Conservation (phyloP, 768 basidiomycete genomes). For the Auriculariales sp. region DNA sequence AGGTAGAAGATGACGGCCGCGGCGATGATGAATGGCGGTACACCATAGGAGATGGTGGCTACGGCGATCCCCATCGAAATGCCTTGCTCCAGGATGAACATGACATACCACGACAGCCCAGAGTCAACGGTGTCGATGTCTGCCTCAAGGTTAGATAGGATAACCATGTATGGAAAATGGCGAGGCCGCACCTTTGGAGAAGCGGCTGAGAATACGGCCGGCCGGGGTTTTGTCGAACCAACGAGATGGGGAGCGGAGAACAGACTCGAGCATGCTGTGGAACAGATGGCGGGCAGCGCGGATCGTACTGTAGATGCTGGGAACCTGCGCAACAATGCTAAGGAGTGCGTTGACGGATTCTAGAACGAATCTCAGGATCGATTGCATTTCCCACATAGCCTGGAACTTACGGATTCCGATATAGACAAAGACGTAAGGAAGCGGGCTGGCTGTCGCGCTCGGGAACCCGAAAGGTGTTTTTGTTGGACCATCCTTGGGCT, state of each 20-base stretch:
- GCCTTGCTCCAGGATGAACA: slow-evolving; percentile 18
- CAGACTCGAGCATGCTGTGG: slow-evolving; percentile 8
- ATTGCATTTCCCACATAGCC: not conserved
- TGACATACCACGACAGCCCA: slow-evolving; percentile 11
- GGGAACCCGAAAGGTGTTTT: not conserved
- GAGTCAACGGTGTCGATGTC: slow-evolving; percentile 17
- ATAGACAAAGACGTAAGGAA: not conserved
- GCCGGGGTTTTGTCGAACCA: slow-evolving; percentile 19
- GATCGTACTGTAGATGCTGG: slow-evolving; percentile 6
- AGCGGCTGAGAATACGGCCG: not conserved
- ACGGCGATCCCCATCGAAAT: slow-evolving; percentile 4
- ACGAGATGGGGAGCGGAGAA: slow-evolving; percentile 12
- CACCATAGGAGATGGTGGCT: slow-evolving; percentile 9
- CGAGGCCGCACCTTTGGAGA: slow-evolving; percentile 4
- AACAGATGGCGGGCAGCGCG: slow-evolving; percentile 12
- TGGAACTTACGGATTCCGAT: not conserved
- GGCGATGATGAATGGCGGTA: slow-evolving; percentile 5
- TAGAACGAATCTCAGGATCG: not conserved
- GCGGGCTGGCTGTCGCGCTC: not conserved
- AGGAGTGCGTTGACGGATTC: not conserved
- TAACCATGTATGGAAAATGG: not conserved
- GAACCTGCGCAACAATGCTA: not conserved
- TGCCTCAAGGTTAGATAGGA: slow-evolving; percentile 1
- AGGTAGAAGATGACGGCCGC: slow-evolving; percentile 4
- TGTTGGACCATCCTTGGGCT: not conserved